Conservation (phyloP, 164 flowering plant species). For the Sedum album region DNA sequence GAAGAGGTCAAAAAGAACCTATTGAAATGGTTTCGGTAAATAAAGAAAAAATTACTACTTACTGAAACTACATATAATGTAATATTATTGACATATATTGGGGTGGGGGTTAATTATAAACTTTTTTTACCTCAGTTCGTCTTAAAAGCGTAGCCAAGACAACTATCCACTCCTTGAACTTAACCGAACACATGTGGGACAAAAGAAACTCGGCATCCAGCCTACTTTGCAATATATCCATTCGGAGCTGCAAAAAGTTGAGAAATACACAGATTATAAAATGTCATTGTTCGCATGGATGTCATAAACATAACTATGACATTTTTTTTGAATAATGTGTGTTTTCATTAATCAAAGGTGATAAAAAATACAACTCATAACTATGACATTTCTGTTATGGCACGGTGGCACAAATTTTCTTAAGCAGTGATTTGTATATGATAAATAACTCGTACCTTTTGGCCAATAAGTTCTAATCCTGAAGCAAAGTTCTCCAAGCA, state of each 20-base stretch:
- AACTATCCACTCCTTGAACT: slow-evolving; percentile 98
- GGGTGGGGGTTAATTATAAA: too few relatives aligned
- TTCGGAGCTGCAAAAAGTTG: slow-evolving; percentile 61
- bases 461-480: slow-evolving; percentile 84
- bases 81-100: not conserved
- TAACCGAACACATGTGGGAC: slow-evolving; percentile 96
- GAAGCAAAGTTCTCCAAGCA: slow-evolving; percentile 92
- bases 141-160: slow-evolving; percentile 90
- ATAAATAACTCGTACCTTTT: slow-evolving; percentile 50
- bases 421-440: too few relatives aligned
- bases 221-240: slow-evolving; percentile 84
- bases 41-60: not conserved
- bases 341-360: too few relatives aligned
- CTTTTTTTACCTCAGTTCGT: slow-evolving; percentile 91
- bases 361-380: too few relatives aligned
- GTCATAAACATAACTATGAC: not conserved
- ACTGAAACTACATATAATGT: not conserved
- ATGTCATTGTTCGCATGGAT: not conserved
- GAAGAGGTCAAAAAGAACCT: slow-evolving; percentile 92
- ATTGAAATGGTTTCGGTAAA: slow-evolving; percentile 7
- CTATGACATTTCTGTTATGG: too few relatives aligned
- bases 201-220: slow-evolving; percentile 95
- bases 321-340: too few relatives aligned
- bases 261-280: not conserved
- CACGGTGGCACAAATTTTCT: too few relatives aligned